These are phyloP conservation scores for Rhodotorula kratochvilovae DNA, from an alignment of 768 basidiomycete genomes.

Conservation along the genomic window DNA sequence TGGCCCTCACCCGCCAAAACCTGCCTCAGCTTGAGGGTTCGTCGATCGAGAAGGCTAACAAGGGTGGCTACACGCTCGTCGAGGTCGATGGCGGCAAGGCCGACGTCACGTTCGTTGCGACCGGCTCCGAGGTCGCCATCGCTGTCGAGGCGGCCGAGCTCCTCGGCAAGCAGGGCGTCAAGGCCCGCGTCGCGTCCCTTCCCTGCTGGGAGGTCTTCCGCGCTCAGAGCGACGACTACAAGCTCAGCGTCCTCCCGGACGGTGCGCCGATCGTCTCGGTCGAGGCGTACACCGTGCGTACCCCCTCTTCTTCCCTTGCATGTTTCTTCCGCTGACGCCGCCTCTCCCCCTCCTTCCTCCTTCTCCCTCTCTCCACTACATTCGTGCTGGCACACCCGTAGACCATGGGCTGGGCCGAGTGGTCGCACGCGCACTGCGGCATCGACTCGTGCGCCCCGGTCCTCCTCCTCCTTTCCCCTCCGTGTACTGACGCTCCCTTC, in stretches of 20 bases:
- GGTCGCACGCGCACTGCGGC: constrained; percentile 69
- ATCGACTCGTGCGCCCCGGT: constrained; percentile 58
- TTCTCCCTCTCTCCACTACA: not conserved
- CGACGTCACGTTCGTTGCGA: constrained; percentile 81
- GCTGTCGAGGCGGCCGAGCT: constrained; percentile 78
- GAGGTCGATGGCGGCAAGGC: constrained; percentile 65
- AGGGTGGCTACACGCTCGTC: constrained; percentile 84
- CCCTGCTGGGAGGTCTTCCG: constrained; percentile 86
- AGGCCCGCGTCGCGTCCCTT: constrained; percentile 75
- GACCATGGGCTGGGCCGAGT: constrained; percentile 80
- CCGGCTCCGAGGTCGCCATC: constrained; percentile 82
- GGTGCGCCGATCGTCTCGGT: constrained; percentile 85
- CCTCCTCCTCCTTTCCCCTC: too few relatives aligned
- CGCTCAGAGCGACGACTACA: constrained; percentile 72
- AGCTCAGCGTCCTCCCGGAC: constrained; percentile 74
- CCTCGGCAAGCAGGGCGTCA: constrained; percentile 71
- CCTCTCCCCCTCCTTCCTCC: not conserved
- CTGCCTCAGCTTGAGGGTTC: constrained; percentile 87
- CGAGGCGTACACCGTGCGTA: constrained; percentile 64
- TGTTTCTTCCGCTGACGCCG: too few relatives aligned
- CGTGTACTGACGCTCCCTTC: constrained; percentile 55
- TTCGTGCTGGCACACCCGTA: constrained; percentile 2
- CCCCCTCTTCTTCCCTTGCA: not conserved
- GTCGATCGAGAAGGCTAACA: constrained; percentile 71
- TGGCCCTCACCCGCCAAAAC: constrained; percentile 70